phyloP scores from a whole-genome alignment of 495 filamentous ascomycete genomes.

The Melanomma pulvis-pyrius region DNA sequence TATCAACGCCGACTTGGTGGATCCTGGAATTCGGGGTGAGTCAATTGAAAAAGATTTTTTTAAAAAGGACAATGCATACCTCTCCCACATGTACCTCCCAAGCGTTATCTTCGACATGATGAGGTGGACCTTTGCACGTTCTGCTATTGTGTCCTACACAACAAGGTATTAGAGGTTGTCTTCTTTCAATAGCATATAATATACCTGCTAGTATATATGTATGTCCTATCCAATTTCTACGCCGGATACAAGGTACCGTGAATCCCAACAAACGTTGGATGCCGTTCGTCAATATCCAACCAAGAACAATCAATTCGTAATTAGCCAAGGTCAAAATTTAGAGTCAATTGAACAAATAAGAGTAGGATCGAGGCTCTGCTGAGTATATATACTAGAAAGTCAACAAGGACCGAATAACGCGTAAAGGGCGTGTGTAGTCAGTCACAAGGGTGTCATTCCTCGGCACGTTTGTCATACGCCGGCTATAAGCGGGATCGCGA shows the following conservation, averaged over 20 bases:
- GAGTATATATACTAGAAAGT: neutral
- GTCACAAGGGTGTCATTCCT: neutral
- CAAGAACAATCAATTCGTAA: too few relatives aligned
- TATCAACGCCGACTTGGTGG: constrained; percentile 42
- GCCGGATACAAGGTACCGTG: too few relatives aligned
- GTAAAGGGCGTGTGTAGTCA: neutral
- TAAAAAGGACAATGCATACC: constrained; percentile 16
- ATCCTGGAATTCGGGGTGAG: constrained; percentile 22
- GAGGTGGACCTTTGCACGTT: neutral
- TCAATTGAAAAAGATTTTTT: neutral
- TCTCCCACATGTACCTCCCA: constrained; percentile 44
- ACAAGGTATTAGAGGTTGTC: neutral
- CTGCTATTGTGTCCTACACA: neutral
- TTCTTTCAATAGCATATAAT: too few relatives aligned
- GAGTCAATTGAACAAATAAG: too few relatives aligned
- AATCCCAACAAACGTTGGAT: too few relatives aligned
- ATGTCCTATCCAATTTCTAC: too few relatives aligned
- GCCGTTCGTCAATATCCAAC: neutral
- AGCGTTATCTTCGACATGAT: constrained; percentile 43
- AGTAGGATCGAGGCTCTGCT: neutral
- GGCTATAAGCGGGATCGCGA: neutral
- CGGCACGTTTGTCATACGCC: neutral
- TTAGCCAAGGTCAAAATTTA: too few relatives aligned
- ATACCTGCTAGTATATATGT: too few relatives aligned
- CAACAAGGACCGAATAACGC: neutral